These are phyloP conservation scores for Fremontodendron californicum DNA, from an alignment of 345 rosid species.

Conservation along the genomic window DNA sequence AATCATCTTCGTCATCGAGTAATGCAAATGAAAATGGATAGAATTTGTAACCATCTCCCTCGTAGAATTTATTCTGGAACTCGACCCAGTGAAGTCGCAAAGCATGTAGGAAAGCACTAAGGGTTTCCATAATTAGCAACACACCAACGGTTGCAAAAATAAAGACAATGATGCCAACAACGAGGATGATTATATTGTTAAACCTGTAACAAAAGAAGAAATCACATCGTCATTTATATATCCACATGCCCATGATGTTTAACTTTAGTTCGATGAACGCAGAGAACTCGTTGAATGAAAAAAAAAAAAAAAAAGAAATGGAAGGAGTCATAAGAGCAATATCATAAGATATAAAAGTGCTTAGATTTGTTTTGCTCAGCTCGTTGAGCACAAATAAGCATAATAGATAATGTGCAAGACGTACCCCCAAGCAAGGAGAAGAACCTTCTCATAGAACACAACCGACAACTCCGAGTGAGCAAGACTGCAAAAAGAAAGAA, in stretches of 20 bases:
- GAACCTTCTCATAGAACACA: conserved; percentile 96
- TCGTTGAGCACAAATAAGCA: not conserved
- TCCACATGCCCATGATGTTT: too few relatives aligned
- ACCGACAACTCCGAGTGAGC: conserved; percentile 93
- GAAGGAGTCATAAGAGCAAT: not conserved
- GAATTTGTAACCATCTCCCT: conserved; percentile 94
- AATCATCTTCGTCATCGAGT: conserved; percentile 54
- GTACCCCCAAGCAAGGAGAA: conserved; percentile 84
- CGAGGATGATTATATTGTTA: conserved; percentile 67
- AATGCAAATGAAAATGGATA: conserved; percentile 66
- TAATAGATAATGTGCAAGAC: conserved; percentile 19
- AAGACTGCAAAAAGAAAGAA: conserved; percentile 50
- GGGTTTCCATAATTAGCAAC: conserved; percentile 94
- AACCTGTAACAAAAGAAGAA: conserved; percentile 39
- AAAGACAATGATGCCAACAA: conserved; percentile 67
- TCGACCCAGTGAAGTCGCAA: conserved; percentile 99
- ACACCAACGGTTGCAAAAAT: conserved; percentile 86
- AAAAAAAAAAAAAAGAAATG: not conserved
- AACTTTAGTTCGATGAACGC: not conserved
- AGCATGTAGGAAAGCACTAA: conserved; percentile 92
- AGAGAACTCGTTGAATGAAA: not conserved
- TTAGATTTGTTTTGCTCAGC: too few relatives aligned
- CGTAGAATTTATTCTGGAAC: conserved; percentile 93
- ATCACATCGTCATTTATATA: conserved; percentile 4
- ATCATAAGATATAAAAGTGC: not conserved